Percentiles rank a stretch among this genome's conserved stretches.
Conservation (phyloP, 2,329 filamentous ascomycete species). For the Trichothecium roseum region DNA sequence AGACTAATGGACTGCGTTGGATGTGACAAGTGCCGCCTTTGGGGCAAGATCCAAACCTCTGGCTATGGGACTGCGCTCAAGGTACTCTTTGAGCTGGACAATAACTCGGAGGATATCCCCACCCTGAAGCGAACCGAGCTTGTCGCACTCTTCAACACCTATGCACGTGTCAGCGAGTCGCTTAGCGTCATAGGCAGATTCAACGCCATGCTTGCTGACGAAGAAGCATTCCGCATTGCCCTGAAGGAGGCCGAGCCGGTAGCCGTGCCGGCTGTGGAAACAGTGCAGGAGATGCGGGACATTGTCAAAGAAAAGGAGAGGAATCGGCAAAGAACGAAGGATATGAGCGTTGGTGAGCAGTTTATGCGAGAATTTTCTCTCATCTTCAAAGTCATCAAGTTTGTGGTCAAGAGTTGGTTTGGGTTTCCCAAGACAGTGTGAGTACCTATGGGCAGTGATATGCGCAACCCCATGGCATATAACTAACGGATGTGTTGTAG, state of each 20-base stretch:
- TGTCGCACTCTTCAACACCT: constrained; percentile 89
- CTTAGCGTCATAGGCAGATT: constrained; percentile 68
- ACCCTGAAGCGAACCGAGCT: constrained; percentile 79
- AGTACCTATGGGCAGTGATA: constrained; percentile 26
- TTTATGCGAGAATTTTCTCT: constrained; percentile 54
- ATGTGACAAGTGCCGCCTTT: constrained; percentile 95
- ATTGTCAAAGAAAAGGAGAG: neutral
- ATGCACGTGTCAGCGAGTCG: constrained; percentile 76
- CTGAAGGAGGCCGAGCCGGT: constrained; percentile 20
- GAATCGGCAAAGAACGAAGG: neutral
- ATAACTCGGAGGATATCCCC: constrained; percentile 52
- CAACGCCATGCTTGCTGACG: constrained; percentile 34
- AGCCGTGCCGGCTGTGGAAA: constrained; percentile 14
- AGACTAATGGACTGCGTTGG: constrained; percentile 97
- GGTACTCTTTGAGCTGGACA: constrained; percentile 88
- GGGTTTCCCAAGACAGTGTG: constrained; percentile 59
- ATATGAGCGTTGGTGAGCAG: constrained; percentile 36
- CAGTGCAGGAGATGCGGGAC: neutral
- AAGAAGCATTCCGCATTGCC: constrained; percentile 18
- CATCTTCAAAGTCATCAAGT: constrained; percentile 51
- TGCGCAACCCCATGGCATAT: neutral
- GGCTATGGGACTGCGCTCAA: constrained; percentile 94
- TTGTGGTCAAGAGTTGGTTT: constrained; percentile 62
- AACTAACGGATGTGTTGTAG: constrained; percentile 18
- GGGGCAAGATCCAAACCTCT: constrained; percentile 93